A percentile compares a stretch with the other conserved stretches of the same genome.
Evolutionary conservation across 208 protist species (phyloP).

Genomic region (Entamoeba histolytica): DNA sequence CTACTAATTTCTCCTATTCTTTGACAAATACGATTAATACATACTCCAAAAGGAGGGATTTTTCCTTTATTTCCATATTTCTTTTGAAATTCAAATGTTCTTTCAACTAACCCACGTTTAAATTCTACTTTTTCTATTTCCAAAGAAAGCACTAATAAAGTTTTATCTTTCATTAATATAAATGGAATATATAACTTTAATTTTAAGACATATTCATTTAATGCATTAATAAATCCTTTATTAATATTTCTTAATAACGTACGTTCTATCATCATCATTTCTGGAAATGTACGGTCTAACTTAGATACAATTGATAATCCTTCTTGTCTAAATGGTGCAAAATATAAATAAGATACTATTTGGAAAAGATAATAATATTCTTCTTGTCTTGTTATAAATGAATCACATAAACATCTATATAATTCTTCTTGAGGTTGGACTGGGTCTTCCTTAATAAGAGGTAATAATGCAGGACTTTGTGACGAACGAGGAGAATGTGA

Average conservation of each 20-base stretch:
- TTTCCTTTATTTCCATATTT: background rate
- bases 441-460: background rate
- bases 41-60: background rate
- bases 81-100: background rate
- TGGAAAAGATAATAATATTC: background rate
- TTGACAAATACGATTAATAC: background rate
- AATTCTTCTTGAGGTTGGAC: background rate
- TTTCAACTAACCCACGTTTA: background rate
- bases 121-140: background rate
- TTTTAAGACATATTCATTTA: background rate
- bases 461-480: background rate
- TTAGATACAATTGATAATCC: background rate
- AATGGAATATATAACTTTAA: background rate
- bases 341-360: background rate
- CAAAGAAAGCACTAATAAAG: background rate
- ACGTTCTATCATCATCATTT: background rate
- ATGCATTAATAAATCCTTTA: background rate
- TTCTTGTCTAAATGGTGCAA: background rate
- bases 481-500: background rate
- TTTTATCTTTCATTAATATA: background rate
- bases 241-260: background rate
- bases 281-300: background rate
- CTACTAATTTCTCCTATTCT: background rate
- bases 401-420: background rate
- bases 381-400: background rate